Evolutionary conservation across 805 yeast genomes (phyloP).

Genomic region (Wickerhamomyces sydowiorum): DNA sequence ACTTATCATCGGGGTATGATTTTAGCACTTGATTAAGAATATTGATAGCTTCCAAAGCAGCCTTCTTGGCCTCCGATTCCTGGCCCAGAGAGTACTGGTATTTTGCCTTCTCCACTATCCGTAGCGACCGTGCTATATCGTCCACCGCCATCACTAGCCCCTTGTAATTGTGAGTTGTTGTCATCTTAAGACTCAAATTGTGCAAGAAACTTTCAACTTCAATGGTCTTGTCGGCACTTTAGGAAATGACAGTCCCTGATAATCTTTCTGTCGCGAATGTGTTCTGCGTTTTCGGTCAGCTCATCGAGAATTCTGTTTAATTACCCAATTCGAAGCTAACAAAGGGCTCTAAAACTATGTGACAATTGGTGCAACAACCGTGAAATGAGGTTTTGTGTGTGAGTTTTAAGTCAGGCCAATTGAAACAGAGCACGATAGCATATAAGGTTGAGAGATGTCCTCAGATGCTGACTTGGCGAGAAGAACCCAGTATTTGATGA

Average conservation of each 20-base stretch:
- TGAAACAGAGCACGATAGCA: background rate
- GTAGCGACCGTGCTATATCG: background rate
- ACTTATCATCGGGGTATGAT: slow-evolving; percentile 1
- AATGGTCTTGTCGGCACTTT: background rate
- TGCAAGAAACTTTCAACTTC: background rate
- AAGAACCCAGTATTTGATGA: slow-evolving; percentile 1
- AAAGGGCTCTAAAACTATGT: background rate
- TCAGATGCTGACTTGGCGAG: background rate
- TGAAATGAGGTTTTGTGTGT: background rate
- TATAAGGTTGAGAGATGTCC: background rate
- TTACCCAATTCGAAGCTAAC: background rate
- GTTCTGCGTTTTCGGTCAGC: too few relatives aligned
- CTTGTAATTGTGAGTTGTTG: too few relatives aligned
- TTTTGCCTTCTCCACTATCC: background rate
- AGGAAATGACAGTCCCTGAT: background rate
- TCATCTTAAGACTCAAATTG: background rate
- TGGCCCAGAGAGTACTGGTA: background rate
- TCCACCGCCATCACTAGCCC: background rate
- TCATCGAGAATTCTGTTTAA: background rate
- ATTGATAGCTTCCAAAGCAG: slow-evolving; percentile 1
- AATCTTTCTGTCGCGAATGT: background rate
- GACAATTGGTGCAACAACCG: too few relatives aligned
- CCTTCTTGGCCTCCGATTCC: background rate
- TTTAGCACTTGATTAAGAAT: slow-evolving; percentile 1
- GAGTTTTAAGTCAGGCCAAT: too few relatives aligned